Base-by-base conservation (phyloP, 805 yeast genomes). In the Pichia membranifaciens region DNA sequence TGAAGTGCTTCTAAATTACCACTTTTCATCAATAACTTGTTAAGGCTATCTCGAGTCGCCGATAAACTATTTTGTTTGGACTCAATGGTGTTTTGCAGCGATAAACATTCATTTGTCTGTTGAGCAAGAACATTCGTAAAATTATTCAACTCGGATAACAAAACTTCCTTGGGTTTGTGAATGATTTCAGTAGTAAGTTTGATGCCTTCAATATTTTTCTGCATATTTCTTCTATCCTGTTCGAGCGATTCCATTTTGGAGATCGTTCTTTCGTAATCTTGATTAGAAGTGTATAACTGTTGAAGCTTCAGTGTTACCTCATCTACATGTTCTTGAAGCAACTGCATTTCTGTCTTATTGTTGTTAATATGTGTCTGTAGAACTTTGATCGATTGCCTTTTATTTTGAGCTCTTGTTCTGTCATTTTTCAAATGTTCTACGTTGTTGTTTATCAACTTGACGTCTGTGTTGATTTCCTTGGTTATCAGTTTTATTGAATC, bases 381-480 rank as follows among this genome's bases (percentile, higher is more conserved):
- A 5, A 67, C 66, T 0, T 64, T 59, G 5, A 84, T 65, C 45
- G 74, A 76, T 17, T 69, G 67, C 41, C 71, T 66, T 16, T 84
- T 79, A 40, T 75, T 74, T 23, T 71, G 74, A 0, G 96, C 90
- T 36, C 95, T 73, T 16, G 79, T 81, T 55, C 79, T 79, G 58
- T 93, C 98, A 12, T 74, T 70, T 56, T 78, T 75, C 47, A 88
- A 68, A 62, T 89, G 95, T 44, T 80, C 80, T 0, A 87, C 96
- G 17, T 86, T 80, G 57, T 86, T 88, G 53, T 84, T 82, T 41
- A 89, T 71, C 9, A 91, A 64, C 57, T 82, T 85, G 33, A 87
- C 82, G 50, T 89, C 96, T 1, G 73, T 69, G 10, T 80, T 69
- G 76, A 87, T 78, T 38, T 87, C 95, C 57, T 90, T 91, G 45